phyloP scores from a whole-genome alignment of 2,329 filamentous ascomycete genomes.

The Beauveria medogensis region DNA sequence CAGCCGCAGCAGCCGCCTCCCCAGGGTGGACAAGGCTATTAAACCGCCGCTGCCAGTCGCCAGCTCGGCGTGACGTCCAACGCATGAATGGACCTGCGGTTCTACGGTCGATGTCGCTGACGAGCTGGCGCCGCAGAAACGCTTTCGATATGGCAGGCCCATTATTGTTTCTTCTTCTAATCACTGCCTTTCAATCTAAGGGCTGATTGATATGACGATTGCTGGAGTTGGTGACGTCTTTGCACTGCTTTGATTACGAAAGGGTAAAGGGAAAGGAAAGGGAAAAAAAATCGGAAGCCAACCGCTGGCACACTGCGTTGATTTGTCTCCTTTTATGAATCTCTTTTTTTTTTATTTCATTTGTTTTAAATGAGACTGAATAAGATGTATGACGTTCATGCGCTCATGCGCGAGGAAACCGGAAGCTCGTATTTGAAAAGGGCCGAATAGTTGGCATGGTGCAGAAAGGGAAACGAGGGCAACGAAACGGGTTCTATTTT shows the following conservation, averaged over 20 bases:
- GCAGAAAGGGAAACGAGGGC: background rate
- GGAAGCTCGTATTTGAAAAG: background rate
- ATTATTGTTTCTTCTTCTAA: background rate
- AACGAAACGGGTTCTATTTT: background rate
- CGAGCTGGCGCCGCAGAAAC: background rate
- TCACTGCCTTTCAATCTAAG: background rate
- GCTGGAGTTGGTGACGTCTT: slow-evolving; percentile 5
- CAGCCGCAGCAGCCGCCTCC: slow-evolving; percentile 20
- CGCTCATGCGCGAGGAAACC: background rate
- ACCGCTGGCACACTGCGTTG: background rate
- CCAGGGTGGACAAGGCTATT: slow-evolving; percentile 34
- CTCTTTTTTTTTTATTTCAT: background rate
- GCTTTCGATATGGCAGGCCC: slow-evolving; percentile 5
- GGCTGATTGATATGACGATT: slow-evolving; percentile 2
- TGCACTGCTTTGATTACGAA: slow-evolving; percentile 6
- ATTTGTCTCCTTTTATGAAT: slow-evolving; percentile 8
- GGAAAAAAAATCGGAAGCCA: background rate
- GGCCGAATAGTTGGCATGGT: background rate
- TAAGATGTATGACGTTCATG: background rate
- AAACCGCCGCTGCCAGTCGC: slow-evolving; percentile 12
- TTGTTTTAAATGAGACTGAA: slow-evolving; percentile 8
- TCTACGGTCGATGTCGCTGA: background rate
- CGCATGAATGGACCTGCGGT: background rate
- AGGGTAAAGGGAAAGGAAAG: background rate
- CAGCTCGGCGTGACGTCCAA: background rate